Evolutionary conservation across 2,329 filamentous ascomycete genomes (phyloP), one percentile per base, ranked within the genome.

Genomic region (Beauveria sp.): DNA sequence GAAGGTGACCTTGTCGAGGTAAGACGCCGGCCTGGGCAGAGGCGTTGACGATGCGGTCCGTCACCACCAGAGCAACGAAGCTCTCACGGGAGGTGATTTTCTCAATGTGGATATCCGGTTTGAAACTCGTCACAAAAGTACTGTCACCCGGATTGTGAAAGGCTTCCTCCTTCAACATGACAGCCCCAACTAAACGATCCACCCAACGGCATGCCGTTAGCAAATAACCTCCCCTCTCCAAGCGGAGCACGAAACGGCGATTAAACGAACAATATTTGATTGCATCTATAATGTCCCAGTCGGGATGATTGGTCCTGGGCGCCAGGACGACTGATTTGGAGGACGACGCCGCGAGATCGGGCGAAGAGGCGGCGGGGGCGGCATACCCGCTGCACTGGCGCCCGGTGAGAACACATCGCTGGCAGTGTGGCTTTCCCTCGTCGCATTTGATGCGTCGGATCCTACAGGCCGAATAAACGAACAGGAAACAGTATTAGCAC

Each of bases 401-500:
- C 7, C 58, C 58, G 5, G 58, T 61, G 5, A 61, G 50, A 16
- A 61, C 40, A 45, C 61, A 62, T 58, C 61, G 54, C 31, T 51
- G 38, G 55, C 61, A 62, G 50, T 52, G 45, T 16, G 61, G 61
- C 42, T 62, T 62, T 48, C 34, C 61, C 22, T 62, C 61, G 22
- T 62, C 61, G 9, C 61, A 62, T 54, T 62, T 62, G 22, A 62
- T 59, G 24, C 55, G 53, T 34, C 60, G 60, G 28, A 57, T 51
- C 34, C 60, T 62, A 48, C 40, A 18, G 12, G 28, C 16, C 46
- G 52, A 45, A 51, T n/a, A 24, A 46, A 51, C 20, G 45, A 52
- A 52, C 38, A 5, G 46, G 24, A 45, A 24, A 53, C 18, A 43
- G 46, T n/a, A 26, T 56, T 38, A 56, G 53, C 46, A 46, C 10